Conservation (phyloP, 1,139 yeast species). For the Scheffersomyces segobiensis region DNA sequence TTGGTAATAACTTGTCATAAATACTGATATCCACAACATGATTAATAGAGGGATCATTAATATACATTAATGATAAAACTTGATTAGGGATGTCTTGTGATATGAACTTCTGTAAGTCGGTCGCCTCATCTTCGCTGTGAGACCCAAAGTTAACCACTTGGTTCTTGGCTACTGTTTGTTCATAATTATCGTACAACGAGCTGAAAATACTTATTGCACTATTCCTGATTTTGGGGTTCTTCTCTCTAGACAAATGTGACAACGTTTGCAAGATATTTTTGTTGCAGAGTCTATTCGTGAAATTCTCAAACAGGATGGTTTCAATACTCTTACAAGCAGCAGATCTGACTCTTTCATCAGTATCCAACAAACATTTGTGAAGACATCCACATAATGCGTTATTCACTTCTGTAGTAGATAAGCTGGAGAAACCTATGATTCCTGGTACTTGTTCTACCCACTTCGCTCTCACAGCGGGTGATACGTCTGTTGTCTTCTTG, state of each 20-base stretch:
- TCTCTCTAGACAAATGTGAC: constrained; percentile 69
- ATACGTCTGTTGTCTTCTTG: constrained; percentile 70
- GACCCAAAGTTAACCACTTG: constrained; percentile 31
- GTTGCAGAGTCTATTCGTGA: constrained; percentile 47
- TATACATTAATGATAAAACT: constrained; percentile 67
- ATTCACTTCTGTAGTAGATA: constrained; percentile 50
- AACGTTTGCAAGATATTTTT: constrained; percentile 53
- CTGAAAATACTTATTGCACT: constrained; percentile 60
- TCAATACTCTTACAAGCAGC: constrained; percentile 55
- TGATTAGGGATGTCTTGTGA: constrained; percentile 60
- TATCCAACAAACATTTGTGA: constrained; percentile 69
- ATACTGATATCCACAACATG: constrained; percentile 65
- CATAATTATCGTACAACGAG: constrained; percentile 47
- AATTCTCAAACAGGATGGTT: constrained; percentile 36
- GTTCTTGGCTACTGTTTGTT: constrained; percentile 14
- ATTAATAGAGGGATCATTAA: constrained; percentile 70
- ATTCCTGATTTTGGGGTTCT: constrained; percentile 62
- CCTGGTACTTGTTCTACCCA: constrained; percentile 64
- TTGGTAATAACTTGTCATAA: constrained; percentile 63
- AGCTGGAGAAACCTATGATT: constrained; percentile 29
- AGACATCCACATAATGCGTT: constrained; percentile 59
- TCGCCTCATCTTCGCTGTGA: constrained; percentile 28
- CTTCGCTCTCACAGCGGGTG: constrained; percentile 59
- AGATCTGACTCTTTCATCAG: constrained; percentile 72
- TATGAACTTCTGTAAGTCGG: constrained; percentile 38